phyloP scores from a whole-genome alignment of 257 asterid species.

The Scutellaria barbata region DNA sequence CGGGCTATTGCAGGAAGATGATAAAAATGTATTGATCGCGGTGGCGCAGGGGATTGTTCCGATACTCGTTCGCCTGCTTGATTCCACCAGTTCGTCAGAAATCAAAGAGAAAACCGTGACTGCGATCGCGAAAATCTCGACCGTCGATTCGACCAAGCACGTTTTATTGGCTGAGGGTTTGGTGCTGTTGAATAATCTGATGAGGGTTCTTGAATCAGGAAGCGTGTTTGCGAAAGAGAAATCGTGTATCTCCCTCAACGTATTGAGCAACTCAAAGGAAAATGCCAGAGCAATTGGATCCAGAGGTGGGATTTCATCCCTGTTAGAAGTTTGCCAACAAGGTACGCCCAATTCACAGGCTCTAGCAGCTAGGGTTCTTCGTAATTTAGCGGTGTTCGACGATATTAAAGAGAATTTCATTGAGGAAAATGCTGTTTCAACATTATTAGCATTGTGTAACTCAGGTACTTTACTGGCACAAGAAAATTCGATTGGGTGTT shows the following conservation, averaged over 20 bases:
- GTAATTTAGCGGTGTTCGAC: constrained; percentile 57
- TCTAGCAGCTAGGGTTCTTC: constrained; percentile 69
- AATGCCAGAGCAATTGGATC: constrained; percentile 89
- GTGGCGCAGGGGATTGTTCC: constrained; percentile 89
- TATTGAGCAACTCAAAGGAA: constrained; percentile 73
- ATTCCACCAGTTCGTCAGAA: constrained; percentile 67
- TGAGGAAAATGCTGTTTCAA: constrained; percentile 64
- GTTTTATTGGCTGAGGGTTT: constrained; percentile 72
- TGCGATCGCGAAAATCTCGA: constrained; percentile 71
- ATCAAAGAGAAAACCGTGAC: constrained; percentile 74
- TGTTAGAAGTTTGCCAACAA: constrained; percentile 69
- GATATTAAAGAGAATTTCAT: constrained; percentile 67
- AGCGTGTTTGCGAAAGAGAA: constrained; percentile 85
- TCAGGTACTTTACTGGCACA: constrained; percentile 76
- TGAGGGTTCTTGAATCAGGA: constrained; percentile 85
- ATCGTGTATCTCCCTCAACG: constrained; percentile 67
- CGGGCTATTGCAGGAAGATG: constrained; percentile 74
- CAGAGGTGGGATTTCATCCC: constrained; percentile 85
- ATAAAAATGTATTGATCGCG: constrained; percentile 69
- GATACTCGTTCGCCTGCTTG: constrained; percentile 68
- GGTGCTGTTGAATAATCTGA: constrained; percentile 59
- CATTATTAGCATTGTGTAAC: constrained; percentile 54
- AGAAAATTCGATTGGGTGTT: constrained; percentile 80
- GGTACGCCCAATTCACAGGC: constrained; percentile 95
- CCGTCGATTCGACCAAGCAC: constrained; percentile 67